Percentiles rank a stretch among this genome's conserved stretches.
Evolutionary conservation across 495 filamentous ascomycete species (phyloP).

Genomic region (Trichoderma asperelloides): DNA sequence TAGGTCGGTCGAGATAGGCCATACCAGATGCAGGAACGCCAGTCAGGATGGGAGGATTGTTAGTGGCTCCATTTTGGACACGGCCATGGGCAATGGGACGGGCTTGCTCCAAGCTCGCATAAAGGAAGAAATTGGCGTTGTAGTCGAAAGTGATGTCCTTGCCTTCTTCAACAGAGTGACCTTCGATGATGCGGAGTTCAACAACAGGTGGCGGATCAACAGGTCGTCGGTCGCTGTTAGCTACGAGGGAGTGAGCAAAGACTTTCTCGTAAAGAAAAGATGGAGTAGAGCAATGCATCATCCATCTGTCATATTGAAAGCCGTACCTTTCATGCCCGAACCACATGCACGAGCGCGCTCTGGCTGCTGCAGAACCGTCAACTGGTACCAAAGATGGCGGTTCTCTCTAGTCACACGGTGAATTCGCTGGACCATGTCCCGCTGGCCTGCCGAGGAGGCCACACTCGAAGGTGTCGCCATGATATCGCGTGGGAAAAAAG

Average conservation of each 20-base stretch:
- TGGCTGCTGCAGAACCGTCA: slow-evolving; percentile 89
- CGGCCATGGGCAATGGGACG: slow-evolving; percentile 79
- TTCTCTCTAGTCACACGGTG: slow-evolving; percentile 68
- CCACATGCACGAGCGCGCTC: slow-evolving; percentile 94
- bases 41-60: slow-evolving; percentile 76
- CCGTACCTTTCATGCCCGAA: slow-evolving; percentile 85
- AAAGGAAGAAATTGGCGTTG: slow-evolving; percentile 97
- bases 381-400: slow-evolving; percentile 67
- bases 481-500: not conserved
- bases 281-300: slow-evolving; percentile 8
- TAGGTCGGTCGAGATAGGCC: slow-evolving; percentile 89
- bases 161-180: slow-evolving; percentile 44
- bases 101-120: slow-evolving; percentile 81
- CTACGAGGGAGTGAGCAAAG: slow-evolving; percentile 31
- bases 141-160: slow-evolving; percentile 85
- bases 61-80: slow-evolving; percentile 49
- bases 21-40: slow-evolving; percentile 95
- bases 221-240: slow-evolving; percentile 89
- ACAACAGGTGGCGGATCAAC: slow-evolving; percentile 96
- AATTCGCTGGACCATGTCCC: slow-evolving; percentile 4
- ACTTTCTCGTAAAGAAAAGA: not conserved
- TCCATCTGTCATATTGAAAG: slow-evolving; percentile 12
- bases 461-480: not conserved
- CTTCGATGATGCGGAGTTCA: slow-evolving; percentile 81
- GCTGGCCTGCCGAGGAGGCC: not conserved